phyloP scores from a whole-genome alignment of 2,329 filamentous ascomycete species.

The Tricladium varicosporioides region DNA sequence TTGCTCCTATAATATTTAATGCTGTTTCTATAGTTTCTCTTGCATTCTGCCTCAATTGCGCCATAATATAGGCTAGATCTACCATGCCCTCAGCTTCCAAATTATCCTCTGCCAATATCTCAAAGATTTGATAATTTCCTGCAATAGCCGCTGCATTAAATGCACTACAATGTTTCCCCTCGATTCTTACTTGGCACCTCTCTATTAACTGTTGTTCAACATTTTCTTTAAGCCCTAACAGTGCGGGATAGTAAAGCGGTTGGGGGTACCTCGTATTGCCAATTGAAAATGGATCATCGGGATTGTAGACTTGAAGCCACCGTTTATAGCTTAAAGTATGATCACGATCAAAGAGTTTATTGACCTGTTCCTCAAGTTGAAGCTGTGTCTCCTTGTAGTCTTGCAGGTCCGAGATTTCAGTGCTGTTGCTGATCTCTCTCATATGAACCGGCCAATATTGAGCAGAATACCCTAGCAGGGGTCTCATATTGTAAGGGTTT shows the following conservation, averaged over 20 bases:
- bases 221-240: background rate
- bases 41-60: background rate
- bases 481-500: too few species aligned
- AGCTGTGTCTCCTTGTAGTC: background rate
- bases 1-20: background rate
- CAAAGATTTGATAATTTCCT: background rate
- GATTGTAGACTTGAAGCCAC: background rate
- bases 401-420: background rate
- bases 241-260: background rate
- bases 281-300: background rate
- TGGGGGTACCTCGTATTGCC: background rate
- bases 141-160: background rate
- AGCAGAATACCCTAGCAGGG: background rate
- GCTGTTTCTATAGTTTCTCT: background rate
- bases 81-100: background rate
- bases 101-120: background rate
- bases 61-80: background rate
- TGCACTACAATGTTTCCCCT: background rate
- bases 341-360: background rate
- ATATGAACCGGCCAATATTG: background rate
- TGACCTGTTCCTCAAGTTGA: background rate
- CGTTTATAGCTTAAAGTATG: background rate
- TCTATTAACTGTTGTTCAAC: background rate
- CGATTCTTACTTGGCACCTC: background rate
- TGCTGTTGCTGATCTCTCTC: background rate